Conservation (phyloP, 2,329 filamentous ascomycete species). For the Fusarium sp. region DNA sequence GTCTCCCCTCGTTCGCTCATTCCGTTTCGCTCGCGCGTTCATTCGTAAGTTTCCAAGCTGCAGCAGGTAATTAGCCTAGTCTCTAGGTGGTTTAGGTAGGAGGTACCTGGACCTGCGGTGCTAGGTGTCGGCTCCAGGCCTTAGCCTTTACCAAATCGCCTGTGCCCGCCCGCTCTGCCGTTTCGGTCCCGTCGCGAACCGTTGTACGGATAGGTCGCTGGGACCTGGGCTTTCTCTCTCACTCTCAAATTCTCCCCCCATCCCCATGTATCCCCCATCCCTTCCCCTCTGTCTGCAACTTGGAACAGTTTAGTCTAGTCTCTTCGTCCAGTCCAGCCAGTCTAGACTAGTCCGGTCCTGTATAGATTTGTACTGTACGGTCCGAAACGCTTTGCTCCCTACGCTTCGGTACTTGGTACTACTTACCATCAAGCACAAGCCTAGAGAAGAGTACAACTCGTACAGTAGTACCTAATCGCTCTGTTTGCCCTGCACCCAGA, state of each 20-base stretch:
- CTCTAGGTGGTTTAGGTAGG: constrained; percentile 3
- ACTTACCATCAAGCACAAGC: background rate
- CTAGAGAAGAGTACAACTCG: constrained; percentile 5
- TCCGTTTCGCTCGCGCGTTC: constrained; percentile 31
- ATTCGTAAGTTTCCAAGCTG: constrained; percentile 15
- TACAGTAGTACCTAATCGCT: constrained; percentile 12
- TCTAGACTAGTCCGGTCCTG: constrained; percentile 2
- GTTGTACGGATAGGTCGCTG: constrained; percentile 14
- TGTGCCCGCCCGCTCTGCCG: constrained; percentile 26
- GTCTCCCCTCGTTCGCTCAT: constrained; percentile 20
- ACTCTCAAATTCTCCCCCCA: background rate
- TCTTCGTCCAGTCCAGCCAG: background rate
- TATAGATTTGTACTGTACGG: background rate
- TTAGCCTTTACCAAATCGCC: constrained; percentile 16
- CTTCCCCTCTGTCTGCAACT: constrained; percentile 39
- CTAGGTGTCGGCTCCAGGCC: constrained; percentile 7
- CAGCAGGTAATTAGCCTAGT: background rate
- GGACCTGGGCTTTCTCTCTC: constrained; percentile 19
- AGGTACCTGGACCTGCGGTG: constrained; percentile 5
- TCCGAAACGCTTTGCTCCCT: constrained; percentile 10
- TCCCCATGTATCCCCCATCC: constrained; percentile 17
- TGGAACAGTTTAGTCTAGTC: constrained; percentile 27
- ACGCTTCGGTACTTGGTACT: constrained; percentile 30
- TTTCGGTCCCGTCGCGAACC: constrained; percentile 44
- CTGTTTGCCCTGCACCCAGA: constrained; percentile 14